Conservation (phyloP, 2,329 filamentous ascomycete species). For the Claviceps pusilla region DNA sequence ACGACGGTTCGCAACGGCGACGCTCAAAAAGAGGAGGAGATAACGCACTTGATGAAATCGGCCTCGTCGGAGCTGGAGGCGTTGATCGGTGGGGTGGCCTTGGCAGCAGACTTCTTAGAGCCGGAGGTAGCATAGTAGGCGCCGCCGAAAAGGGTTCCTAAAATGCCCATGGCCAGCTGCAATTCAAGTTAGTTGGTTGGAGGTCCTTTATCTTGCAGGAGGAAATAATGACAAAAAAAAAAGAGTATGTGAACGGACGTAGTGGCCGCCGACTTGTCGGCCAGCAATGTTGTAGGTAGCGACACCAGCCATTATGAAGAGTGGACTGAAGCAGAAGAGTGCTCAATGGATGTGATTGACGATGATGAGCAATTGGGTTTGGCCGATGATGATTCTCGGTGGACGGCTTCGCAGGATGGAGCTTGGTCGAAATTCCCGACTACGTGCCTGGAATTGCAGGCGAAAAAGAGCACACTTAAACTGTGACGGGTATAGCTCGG, state of each 20-base stretch:
- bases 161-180: slow-evolving; percentile 43
- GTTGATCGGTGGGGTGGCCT: slow-evolving; percentile 42
- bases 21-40: slow-evolving; percentile 7
- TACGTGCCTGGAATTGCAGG: slow-evolving; percentile 21
- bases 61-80: slow-evolving; percentile 46
- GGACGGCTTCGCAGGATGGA: slow-evolving; percentile 5
- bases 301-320: slow-evolving; percentile 23
- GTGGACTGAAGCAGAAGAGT: slow-evolving; percentile 10
- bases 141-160: slow-evolving; percentile 36
- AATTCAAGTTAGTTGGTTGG: slow-evolving; percentile 3
- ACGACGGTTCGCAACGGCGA: neutral
- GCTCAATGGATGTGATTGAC: slow-evolving; percentile 3
- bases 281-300: slow-evolving; percentile 40
- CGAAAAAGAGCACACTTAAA: slow-evolving; percentile 5
- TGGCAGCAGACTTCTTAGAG: slow-evolving; percentile 28
- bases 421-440: slow-evolving; percentile 11
- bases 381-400: slow-evolving; percentile 12
- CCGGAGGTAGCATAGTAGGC: slow-evolving; percentile 29
- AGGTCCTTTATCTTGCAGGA: neutral
- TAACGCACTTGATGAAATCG: slow-evolving; percentile 49
- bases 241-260: slow-evolving; percentile 30
- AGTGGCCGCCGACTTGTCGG: slow-evolving; percentile 45
- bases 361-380: neutral
- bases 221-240: neutral
- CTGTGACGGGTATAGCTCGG: slow-evolving; percentile 17